These are phyloP conservation scores for Ophiostoma himal-ulmi DNA, from an alignment of 2,329 filamentous ascomycete species.

Conservation along the genomic window DNA sequence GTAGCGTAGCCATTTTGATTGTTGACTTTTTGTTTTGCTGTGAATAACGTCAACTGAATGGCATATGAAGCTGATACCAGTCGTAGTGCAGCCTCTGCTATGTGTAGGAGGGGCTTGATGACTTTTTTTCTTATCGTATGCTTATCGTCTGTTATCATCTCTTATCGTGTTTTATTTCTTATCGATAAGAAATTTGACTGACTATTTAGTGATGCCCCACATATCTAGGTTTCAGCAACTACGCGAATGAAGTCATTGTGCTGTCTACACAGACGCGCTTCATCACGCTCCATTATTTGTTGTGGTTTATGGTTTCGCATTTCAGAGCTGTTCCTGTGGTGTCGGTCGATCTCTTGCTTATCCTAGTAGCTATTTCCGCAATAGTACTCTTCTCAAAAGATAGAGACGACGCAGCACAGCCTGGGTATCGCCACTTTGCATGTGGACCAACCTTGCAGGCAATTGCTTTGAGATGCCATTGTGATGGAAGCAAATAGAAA, in stretches of 20 bases:
- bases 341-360: too few relatives aligned
- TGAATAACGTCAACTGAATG: background rate
- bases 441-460: too few relatives aligned
- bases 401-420: too few relatives aligned
- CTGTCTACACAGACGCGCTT: background rate
- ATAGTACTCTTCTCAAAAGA: too few relatives aligned
- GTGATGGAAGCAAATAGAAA: too few relatives aligned
- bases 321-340: too few relatives aligned
- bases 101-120: constrained; percentile 1
- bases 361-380: too few relatives aligned
- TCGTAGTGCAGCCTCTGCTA: background rate
- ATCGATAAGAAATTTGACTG: background rate
- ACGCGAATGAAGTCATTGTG: background rate
- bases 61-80: background rate
- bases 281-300: background rate
- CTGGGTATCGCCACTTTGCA: too few relatives aligned
- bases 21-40: background rate
- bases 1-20: constrained; percentile 33
- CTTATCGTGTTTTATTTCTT: background rate
- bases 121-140: constrained; percentile 24
- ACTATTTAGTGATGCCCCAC: background rate
- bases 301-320: background rate
- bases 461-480: too few relatives aligned
- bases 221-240: background rate
- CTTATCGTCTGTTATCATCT: constrained; percentile 10